Conservation (phyloP, 345 rosid species). For the Cochlearia excelsa region DNA sequence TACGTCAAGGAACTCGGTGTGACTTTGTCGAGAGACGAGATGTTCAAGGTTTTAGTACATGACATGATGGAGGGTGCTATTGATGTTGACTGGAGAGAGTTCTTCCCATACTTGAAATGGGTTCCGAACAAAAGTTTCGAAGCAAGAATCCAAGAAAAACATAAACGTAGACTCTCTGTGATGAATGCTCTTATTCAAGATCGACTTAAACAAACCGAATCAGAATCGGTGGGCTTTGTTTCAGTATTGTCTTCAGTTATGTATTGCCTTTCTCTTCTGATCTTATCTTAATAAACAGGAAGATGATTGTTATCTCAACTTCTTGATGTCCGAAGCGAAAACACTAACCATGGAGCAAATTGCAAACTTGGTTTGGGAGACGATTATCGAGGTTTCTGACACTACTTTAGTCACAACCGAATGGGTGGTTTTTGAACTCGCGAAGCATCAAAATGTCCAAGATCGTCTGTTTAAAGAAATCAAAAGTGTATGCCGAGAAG, state of each 20-base stretch:
- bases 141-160: constrained; percentile 43
- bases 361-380: constrained; percentile 70
- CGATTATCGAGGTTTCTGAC: constrained; percentile 72
- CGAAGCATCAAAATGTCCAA: constrained; percentile 59
- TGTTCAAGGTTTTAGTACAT: constrained; percentile 50
- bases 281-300: constrained; percentile 39
- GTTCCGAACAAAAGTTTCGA: constrained; percentile 62
- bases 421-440: constrained; percentile 89
- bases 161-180: constrained; percentile 54
- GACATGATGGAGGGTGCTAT: constrained; percentile 82
- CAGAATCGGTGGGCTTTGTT: constrained; percentile 46
- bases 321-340: constrained; percentile 57
- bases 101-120: constrained; percentile 87
- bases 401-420: constrained; percentile 78
- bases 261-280: background rate
- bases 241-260: background rate
- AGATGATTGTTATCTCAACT: constrained; percentile 52
- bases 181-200: constrained; percentile 61
- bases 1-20: constrained; percentile 60
- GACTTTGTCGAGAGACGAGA: constrained; percentile 56
- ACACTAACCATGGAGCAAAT: constrained; percentile 61
- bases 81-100: constrained; percentile 94
- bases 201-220: constrained; percentile 45
- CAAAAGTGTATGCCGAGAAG: constrained; percentile 47
- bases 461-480: constrained; percentile 53